Percentiles rank a stretch among this genome's conserved stretches.
phyloP scores from a whole-genome alignment of 257 asterid genomes.

The Fraxinus anomala region DNA sequence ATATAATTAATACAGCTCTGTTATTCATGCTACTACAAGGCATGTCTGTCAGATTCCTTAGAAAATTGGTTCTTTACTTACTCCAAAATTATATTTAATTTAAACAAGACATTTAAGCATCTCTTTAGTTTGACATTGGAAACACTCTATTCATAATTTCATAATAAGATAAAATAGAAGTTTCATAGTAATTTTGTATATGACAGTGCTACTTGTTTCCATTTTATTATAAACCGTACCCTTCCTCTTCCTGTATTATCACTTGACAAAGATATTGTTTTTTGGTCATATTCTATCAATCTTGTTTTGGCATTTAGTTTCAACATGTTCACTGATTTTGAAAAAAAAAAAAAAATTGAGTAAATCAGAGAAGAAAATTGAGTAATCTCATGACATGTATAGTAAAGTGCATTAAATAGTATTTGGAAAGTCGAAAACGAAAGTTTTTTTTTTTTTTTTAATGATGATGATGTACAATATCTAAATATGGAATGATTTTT shows the following conservation, averaged over 20 bases:
- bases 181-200: conserved; percentile 42
- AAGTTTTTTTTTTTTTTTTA: too few relatives aligned
- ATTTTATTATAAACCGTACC: neutral
- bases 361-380: neutral
- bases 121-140: conserved; percentile 47
- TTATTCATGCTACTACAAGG: conserved; percentile 42
- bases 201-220: neutral
- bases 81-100: conserved; percentile 39
- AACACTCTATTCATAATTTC: conserved; percentile 39
- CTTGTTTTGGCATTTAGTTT: conserved; percentile 5
- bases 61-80: conserved; percentile 41
- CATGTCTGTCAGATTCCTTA: conserved; percentile 72
- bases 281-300: conserved; percentile 11
- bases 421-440: too few relatives aligned
- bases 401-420: too few relatives aligned
- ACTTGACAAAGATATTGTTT: conserved; percentile 22
- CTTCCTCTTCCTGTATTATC: neutral
- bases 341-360: neutral
- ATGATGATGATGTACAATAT: too few relatives aligned
- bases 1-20: conserved; percentile 45
- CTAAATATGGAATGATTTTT: too few relatives aligned
- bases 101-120: conserved; percentile 25
- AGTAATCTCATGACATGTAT: too few relatives aligned
- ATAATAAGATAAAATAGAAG: conserved; percentile 77
- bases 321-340: neutral